Percentiles rank a stretch among this genome's conserved stretches.
These are phyloP conservation scores for Musa balbisiana DNA, from an alignment of 202 grass and related monocot genomes.

Conservation along the genomic window DNA sequence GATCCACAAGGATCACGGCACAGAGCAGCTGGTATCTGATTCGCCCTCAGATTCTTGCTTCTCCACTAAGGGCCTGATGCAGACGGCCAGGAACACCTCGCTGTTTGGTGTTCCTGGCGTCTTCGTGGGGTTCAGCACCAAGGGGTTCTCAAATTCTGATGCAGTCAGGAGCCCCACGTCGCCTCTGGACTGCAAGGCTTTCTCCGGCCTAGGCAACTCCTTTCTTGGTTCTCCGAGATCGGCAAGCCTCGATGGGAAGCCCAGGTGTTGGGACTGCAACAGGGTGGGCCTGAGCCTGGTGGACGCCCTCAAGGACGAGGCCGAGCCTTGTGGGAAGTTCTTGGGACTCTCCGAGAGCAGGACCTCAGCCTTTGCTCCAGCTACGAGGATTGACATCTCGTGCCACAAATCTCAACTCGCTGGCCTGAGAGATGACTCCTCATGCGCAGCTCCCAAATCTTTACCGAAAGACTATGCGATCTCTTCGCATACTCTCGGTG, in stretches of 20 bases:
- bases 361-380: background rate
- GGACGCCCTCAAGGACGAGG: constrained; percentile 4
- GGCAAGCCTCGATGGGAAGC: constrained; percentile 2
- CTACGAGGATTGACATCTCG: constrained; percentile 1
- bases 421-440: background rate
- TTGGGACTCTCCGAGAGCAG: constrained; percentile 1
- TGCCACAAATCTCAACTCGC: background rate
- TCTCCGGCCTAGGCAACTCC: constrained; percentile 2
- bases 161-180: constrained; percentile 16
- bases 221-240: constrained; percentile 9
- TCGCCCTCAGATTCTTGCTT: constrained; percentile 6
- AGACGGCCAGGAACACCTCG: constrained; percentile 13
- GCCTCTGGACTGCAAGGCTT: constrained; percentile 22
- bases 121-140: constrained; percentile 13
- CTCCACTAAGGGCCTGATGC: background rate
- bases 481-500: background rate
- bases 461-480: background rate
- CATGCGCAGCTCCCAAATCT: background rate
- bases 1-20: constrained; percentile 3
- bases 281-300: constrained; percentile 11
- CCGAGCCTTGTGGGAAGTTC: background rate
- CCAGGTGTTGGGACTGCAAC: constrained; percentile 11
- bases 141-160: background rate
- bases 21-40: background rate
- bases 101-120: constrained; percentile 12